These are phyloP conservation scores for Friedmanniomyces simplex DNA, from an alignment of 495 filamentous ascomycete genomes.

Conservation along the genomic window DNA sequence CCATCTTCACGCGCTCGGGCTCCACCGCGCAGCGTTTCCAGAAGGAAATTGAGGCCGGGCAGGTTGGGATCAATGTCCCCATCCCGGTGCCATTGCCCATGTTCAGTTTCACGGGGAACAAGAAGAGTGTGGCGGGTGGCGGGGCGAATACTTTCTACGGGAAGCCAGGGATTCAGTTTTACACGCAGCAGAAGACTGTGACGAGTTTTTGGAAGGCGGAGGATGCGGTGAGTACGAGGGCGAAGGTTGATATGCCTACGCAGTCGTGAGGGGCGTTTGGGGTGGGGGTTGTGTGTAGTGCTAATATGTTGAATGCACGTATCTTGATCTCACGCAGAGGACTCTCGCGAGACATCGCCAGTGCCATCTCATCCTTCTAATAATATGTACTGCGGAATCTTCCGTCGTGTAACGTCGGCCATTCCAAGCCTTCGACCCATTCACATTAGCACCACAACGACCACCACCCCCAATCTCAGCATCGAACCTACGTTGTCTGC, in stretches of 20 bases:
- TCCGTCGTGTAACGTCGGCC: too few relatives aligned
- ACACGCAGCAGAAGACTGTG: slow-evolving; percentile 95
- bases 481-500: too few relatives aligned
- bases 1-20: slow-evolving; percentile 57
- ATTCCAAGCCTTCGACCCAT: too few relatives aligned
- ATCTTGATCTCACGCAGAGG: too few relatives aligned
- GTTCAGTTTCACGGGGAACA: slow-evolving; percentile 98
- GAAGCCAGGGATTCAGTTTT: slow-evolving; percentile 82
- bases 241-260: slow-evolving; percentile 88
- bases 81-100: slow-evolving; percentile 78
- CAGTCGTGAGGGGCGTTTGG: slow-evolving; percentile 34
- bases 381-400: too few relatives aligned
- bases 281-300: background rate
- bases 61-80: slow-evolving; percentile 65
- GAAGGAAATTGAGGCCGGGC: slow-evolving; percentile 66
- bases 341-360: too few relatives aligned
- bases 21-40: slow-evolving; percentile 53
- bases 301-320: too few relatives aligned
- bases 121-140: slow-evolving; percentile 88
- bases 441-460: too few relatives aligned
- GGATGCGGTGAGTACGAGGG: slow-evolving; percentile 72
- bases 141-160: slow-evolving; percentile 95
- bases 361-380: too few relatives aligned
- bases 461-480: too few relatives aligned
- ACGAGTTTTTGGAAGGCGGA: slow-evolving; percentile 82